Percentiles rank a stretch among this genome's conserved stretches.
phyloP scores from a whole-genome alignment of 2,329 filamentous ascomycete species.

The Ceratocystis cacaofunesta region DNA sequence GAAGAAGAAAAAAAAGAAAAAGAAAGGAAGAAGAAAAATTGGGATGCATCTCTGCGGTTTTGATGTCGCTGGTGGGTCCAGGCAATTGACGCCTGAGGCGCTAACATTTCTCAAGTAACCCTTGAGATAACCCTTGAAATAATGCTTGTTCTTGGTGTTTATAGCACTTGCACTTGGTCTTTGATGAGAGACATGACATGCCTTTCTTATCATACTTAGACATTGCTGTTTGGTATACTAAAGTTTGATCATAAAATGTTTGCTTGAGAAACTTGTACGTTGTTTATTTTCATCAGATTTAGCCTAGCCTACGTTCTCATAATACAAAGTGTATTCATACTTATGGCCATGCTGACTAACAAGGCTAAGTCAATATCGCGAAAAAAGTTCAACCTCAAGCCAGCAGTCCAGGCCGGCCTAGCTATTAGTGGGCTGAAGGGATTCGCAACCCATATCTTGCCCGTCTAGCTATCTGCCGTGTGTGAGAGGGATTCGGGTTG shows the following conservation, averaged over 20 bases:
- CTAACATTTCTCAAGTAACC: neutral
- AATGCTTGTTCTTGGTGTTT: too few species aligned
- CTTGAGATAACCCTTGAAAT: neutral
- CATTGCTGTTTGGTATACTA: too few species aligned
- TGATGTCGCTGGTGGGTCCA: constrained; percentile 8
- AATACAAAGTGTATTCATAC: neutral
- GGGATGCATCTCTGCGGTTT: constrained; percentile 5
- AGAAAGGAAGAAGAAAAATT: constrained; percentile 19
- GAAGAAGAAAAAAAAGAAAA: constrained; percentile 26
- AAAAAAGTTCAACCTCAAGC: constrained; percentile 17
- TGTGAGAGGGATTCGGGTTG: neutral
- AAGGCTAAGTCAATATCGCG: constrained; percentile 9
- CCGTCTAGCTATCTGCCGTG: neutral
- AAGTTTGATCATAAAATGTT: too few species aligned
- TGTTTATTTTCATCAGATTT: too few species aligned
- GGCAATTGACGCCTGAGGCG: neutral
- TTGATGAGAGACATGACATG: neutral
- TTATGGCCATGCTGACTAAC: constrained; percentile 15
- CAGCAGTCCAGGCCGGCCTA: neutral
- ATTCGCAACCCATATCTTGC: neutral
- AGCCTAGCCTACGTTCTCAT: too few species aligned
- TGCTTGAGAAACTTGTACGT: too few species aligned
- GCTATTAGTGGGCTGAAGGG: constrained; percentile 8
- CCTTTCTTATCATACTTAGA: too few species aligned
- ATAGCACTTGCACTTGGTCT: too few species aligned